Base-by-base conservation (phyloP, 2,329 filamentous ascomycete genomes). In the Sporothrix schenckii region DNA sequence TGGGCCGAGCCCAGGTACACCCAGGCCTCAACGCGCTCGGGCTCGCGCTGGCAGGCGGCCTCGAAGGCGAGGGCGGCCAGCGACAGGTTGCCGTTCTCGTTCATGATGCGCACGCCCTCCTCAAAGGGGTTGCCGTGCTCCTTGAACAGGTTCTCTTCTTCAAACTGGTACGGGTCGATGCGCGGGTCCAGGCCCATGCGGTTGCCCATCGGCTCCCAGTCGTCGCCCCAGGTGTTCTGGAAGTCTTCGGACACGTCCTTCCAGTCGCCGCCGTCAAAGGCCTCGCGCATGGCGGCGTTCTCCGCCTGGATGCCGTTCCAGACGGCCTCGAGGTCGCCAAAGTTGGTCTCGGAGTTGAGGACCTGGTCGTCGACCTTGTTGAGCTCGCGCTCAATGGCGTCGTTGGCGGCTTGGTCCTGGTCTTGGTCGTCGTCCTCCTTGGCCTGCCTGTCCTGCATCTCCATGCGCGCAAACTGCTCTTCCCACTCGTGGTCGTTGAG, bases 401-500 rank as follows among this genome's bases (percentile, higher is more conserved):
- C 79, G 69, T 83, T 83, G 75, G 84, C 83, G 68, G 86, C 81
- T 75, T 89, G 85, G 72, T 89, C 84, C 79, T 97, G 93, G 75
- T 93, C 92, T 80, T 97, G 94, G 94, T 96, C 91, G 77, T 90
- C 84, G 75, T 97, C 94, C 77, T 97, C 68, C 5, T 27, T 65
- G 2, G 24, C 58, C 72, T 85, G 80, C 75, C 86, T 81, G 77
- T 90, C 86, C 72, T 89, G 84, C 73, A 90, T 82, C 78, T 94
- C 92, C 78, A 97, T 89, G 80, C 95, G 89, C 70, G 93, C 92
- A 80, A 99, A 99, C 80, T 98, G 93, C 76, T 93, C 92, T 81
- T 98, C 94, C 95, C 95, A 98, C 77, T 97, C 91, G 77, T 91
- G 84, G 76, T 99, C 94, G 78, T 97, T 93, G 30, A 98, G 87